Evolutionary conservation across 345 rosid species (phyloP).

Genomic region (Moricandia arvensis): DNA sequence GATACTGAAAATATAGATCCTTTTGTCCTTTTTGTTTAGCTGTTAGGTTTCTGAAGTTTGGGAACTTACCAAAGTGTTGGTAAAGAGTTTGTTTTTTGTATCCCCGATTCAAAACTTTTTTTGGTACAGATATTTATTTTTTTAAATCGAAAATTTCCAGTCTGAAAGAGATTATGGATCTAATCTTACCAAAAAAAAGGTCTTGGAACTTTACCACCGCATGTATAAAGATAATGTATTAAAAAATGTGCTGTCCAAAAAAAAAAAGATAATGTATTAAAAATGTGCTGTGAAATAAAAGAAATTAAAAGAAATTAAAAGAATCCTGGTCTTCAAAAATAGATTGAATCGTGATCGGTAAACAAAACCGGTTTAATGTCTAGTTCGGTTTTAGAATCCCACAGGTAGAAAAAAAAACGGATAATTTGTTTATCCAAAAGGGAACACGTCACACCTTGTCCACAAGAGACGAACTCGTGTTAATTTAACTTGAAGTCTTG

Average conservation of each 20-base stretch:
- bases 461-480: neutral
- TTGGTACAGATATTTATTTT: too few species aligned
- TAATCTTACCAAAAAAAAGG: neutral
- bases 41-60: neutral
- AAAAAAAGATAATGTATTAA: neutral
- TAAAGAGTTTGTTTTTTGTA: too few species aligned
- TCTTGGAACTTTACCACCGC: neutral
- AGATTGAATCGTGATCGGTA: neutral
- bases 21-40: neutral
- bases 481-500: neutral
- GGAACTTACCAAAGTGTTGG: too few species aligned
- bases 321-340: neutral
- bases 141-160: too few species aligned
- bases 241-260: too few species aligned
- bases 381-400: neutral
- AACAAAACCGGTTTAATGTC: neutral
- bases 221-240: neutral
- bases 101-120: too few species aligned
- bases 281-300: neutral
- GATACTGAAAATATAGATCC: neutral
- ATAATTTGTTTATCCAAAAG: slow-evolving; percentile 2
- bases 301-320: too few species aligned
- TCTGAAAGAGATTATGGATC: too few species aligned
- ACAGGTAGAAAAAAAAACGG: neutral
- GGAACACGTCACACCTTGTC: neutral